phyloP scores from a whole-genome alignment of 495 filamentous ascomycete genomes.

The Parathielavia appendiculata region DNA sequence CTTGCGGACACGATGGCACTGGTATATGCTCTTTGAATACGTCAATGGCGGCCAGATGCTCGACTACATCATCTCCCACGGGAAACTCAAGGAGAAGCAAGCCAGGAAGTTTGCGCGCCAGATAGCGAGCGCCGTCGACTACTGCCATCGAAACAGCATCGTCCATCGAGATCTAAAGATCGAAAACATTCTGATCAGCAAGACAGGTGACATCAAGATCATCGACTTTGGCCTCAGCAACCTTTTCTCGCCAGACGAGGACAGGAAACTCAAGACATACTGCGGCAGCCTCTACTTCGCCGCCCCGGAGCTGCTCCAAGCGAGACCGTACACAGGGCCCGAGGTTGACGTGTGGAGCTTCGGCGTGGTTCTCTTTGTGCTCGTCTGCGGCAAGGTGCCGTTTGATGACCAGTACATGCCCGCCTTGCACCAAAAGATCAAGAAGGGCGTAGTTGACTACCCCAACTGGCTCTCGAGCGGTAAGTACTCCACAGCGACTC shows the following conservation, averaged over 20 bases:
- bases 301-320: conserved; percentile 89
- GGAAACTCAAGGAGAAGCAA: conserved; percentile 95
- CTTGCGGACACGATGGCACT: conserved; percentile 91
- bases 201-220: conserved; percentile 98
- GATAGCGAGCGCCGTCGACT: conserved; percentile 97
- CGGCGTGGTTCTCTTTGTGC: conserved; percentile 95
- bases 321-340: conserved; percentile 88
- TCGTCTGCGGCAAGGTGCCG: conserved; percentile 96
- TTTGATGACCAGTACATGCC: conserved; percentile 99
- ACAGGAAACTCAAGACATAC: conserved; percentile 79
- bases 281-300: conserved; percentile 98
- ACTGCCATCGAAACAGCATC: conserved; percentile 98
- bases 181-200: conserved; percentile 98
- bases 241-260: conserved; percentile 78
- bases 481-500: conserved; percentile 39
- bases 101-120: conserved; percentile 96
- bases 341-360: conserved; percentile 99
- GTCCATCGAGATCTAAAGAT: conserved; percentile 98
- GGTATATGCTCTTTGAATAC: conserved; percentile 99
- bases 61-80: conserved; percentile 99
- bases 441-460: conserved; percentile 93
- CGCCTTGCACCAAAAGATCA: conserved; percentile 97
- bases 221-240: conserved; percentile 99
- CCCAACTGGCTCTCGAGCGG: conserved; percentile 86
- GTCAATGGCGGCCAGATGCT: conserved; percentile 99